Base-by-base conservation (phyloP, 1,139 yeast species). In the Magnusiomyces ingens region DNA sequence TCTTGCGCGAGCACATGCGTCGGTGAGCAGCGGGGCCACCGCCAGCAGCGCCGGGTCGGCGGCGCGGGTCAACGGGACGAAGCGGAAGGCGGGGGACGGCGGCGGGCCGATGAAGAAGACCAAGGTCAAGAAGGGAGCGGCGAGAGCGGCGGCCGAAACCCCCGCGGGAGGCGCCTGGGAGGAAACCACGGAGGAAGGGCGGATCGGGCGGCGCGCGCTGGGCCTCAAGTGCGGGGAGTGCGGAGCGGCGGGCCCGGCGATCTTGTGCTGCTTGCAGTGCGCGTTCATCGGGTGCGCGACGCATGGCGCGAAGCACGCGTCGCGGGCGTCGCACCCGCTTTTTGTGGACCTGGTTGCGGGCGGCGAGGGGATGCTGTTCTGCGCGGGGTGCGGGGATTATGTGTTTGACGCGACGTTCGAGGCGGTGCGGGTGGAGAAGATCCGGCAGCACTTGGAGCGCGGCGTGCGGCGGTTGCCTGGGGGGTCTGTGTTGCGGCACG, bases 331-430 rank as follows among this genome's bases (percentile, higher is more conserved):
- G 49, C 99, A 91, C 72, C 70, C 79, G 22, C 84, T 91, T 67
- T 95, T 91, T 58, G 73, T 65, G 17, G 64, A 62, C 51, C 32
- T 65, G 47, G 57, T 61, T 18, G 50, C 59, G 2, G 58, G 57
- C 12, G 51, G 53, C 11, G 67, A 66, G 22, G 65, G 67, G 22
- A 50, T 53, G 47, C 55, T 66, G 51, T 85, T 80, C 64, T 91
- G 98, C 67, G 84, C 85, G 67, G 80, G 78, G 66, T 91, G 98
- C 69, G 78, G 80, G 22, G 83, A 82, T 62, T 85, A 84, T 62
- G 79, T 86, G 36, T 79, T 82, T 57, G 86, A 85, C 61, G 75
- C 78, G 2, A 64, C 67, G 40, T 70, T 86, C 49, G 88, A 85
- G 59, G 67, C 68, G 21, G 73, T 80, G 32, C 70, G 88, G 52